Conservation (phyloP, 73 alveolate species). For the Paramecium bursaria region DNA sequence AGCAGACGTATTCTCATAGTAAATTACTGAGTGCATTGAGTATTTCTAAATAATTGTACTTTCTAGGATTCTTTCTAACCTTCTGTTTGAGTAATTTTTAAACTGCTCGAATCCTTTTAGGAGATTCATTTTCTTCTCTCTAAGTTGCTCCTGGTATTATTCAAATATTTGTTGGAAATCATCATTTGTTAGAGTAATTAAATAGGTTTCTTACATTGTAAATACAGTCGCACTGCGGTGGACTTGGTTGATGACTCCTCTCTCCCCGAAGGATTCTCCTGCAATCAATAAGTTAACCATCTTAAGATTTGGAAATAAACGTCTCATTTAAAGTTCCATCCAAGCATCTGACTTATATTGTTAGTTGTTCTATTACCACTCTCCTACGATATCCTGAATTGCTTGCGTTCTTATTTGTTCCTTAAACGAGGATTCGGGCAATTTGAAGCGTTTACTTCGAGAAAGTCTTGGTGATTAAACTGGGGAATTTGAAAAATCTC, state of each 20-base stretch:
- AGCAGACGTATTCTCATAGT: constrained; percentile 32
- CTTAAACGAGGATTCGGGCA: background rate
- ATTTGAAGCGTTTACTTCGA: too few species aligned
- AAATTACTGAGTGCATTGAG: constrained; percentile 16
- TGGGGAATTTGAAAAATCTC: too few species aligned
- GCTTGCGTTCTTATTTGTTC: constrained; percentile 23
- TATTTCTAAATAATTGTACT: constrained; percentile 7
- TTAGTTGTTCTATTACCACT: constrained; percentile 19
- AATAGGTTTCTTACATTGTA: background rate
- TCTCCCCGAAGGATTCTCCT: constrained; percentile 55
- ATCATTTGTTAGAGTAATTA: constrained; percentile 9
- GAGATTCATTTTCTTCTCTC: background rate
- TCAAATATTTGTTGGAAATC: constrained; percentile 13
- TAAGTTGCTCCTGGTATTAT: constrained; percentile 10
- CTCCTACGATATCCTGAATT: constrained; percentile 21
- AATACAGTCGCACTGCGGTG: constrained; percentile 44
- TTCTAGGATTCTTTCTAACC: constrained; percentile 19
- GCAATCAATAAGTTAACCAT: constrained; percentile 15
- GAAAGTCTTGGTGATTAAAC: too few species aligned
- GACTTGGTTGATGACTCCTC: constrained; percentile 29
- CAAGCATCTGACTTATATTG: constrained; percentile 1
- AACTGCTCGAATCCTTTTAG: background rate
- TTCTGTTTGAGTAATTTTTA: background rate
- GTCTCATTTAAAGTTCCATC: background rate
- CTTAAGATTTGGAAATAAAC: constrained; percentile 37